A percentile compares a stretch with the other conserved stretches of the same genome.
These are phyloP conservation scores for Malania oleifera DNA, from an alignment of 164 flowering plant genomes.

Conservation along the genomic window DNA sequence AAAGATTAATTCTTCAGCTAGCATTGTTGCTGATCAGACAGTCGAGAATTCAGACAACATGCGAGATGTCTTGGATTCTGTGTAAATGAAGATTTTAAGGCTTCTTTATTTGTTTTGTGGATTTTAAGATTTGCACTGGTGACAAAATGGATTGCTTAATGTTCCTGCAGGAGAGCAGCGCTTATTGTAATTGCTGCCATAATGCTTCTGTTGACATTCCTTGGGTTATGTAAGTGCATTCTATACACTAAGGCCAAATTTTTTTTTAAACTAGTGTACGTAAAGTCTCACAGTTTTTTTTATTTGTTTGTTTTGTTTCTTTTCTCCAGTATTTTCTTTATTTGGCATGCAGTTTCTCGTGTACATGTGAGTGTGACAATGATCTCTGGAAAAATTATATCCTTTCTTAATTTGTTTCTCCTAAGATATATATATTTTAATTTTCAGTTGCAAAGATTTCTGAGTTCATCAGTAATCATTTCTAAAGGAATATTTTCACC, in stretches of 20 bases:
- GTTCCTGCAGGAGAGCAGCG: slow-evolving; percentile 28
- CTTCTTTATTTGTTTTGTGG: not conserved
- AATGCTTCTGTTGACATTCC: slow-evolving; percentile 36
- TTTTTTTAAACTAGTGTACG: too few relatives aligned
- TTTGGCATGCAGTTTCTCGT: slow-evolving; percentile 41
- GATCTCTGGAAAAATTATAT: not conserved
- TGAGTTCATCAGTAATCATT: not conserved
- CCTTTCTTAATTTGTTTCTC: not conserved
- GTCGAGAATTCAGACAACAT: slow-evolving; percentile 25
- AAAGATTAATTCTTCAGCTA: slow-evolving; percentile 26
- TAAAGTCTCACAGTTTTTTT: not conserved
- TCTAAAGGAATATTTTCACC: not conserved
- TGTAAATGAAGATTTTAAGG: slow-evolving; percentile 16
- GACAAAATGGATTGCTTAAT: not conserved
- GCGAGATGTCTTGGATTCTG: slow-evolving; percentile 27
- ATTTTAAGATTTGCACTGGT: not conserved
- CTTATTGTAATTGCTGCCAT: slow-evolving; percentile 28
- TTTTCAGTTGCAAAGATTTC: not conserved
- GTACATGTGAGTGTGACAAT: slow-evolving; percentile 32
- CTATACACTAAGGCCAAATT: not conserved
- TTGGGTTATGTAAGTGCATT: slow-evolving; percentile 38
- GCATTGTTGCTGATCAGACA: slow-evolving; percentile 17
- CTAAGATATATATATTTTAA: not conserved
- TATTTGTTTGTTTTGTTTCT: not conserved
- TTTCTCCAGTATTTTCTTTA: slow-evolving; percentile 30